phyloP scores from a whole-genome alignment of 352 stramenopile species.

The Bremia lactucae region DNA sequence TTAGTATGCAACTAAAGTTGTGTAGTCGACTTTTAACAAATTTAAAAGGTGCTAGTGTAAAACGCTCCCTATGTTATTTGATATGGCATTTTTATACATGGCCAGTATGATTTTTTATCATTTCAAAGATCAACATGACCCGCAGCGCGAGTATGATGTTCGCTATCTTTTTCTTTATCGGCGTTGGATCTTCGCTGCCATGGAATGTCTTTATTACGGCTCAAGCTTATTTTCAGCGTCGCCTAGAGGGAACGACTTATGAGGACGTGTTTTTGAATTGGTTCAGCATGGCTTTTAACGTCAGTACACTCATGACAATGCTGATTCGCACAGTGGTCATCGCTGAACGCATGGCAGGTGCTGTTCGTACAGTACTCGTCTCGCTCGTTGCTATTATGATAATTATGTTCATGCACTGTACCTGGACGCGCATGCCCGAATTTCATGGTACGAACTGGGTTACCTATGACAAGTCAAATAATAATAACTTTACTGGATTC shows the following conservation, averaged over 20 bases:
- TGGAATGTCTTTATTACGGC: conserved; percentile 86
- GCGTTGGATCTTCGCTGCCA: conserved; percentile 62
- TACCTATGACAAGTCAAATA: conserved; percentile 7
- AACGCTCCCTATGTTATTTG: too few species aligned
- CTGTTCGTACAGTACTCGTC: conserved; percentile 52
- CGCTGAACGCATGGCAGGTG: conserved; percentile 45
- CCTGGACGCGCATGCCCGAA: conserved; percentile 63
- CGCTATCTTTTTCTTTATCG: conserved; percentile 68
- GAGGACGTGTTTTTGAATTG: conserved; percentile 79
- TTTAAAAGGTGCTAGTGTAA: too few species aligned
- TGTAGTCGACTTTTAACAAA: too few species aligned
- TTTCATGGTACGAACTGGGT: conserved; percentile 32
- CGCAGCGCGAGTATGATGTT: conserved; percentile 39
- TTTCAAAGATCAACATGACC: background rate
- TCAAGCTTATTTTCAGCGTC: conserved; percentile 64
- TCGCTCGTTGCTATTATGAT: conserved; percentile 54
- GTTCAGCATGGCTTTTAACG: conserved; percentile 80
- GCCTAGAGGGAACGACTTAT: conserved; percentile 47
- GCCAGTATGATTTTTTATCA: too few species aligned
- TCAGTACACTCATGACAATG: conserved; percentile 69
- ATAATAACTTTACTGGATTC: background rate
- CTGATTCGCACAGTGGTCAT: conserved; percentile 52
- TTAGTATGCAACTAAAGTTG: too few species aligned
- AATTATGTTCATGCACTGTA: conserved; percentile 59
- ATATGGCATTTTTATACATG: too few species aligned